Conservation (phyloP, 208 protist species). For the Trypanosoma brucei region DNA sequence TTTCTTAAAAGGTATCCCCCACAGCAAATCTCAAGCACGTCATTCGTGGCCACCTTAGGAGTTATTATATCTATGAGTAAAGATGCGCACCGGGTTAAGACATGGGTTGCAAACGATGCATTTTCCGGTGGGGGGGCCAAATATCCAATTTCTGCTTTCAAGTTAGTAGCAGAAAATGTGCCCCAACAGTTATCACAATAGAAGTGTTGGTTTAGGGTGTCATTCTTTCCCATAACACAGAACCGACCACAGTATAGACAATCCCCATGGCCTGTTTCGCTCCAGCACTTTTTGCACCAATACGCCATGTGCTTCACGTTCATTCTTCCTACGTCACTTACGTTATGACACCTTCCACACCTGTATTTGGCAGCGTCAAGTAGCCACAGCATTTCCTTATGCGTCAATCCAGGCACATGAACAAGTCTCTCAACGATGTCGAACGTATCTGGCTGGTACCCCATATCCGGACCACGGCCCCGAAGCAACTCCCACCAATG, state of each 20-base stretch:
- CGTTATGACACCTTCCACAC: constrained; percentile 68
- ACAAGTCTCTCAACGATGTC: constrained; percentile 62
- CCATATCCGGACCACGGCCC: constrained; percentile 24
- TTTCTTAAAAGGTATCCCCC: constrained; percentile 72
- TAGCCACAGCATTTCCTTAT: constrained; percentile 76
- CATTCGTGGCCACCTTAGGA: constrained; percentile 63
- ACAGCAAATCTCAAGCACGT: constrained; percentile 85
- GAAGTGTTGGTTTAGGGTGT: constrained; percentile 54
- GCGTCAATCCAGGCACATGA: constrained; percentile 52
- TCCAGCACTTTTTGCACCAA: constrained; percentile 81
- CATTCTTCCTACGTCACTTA: constrained; percentile 63
- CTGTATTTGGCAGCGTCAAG: constrained; percentile 51
- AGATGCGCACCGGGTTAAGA: constrained; percentile 66
- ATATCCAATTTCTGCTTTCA: constrained; percentile 62
- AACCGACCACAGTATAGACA: constrained; percentile 70
- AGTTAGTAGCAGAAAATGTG: constrained; percentile 58
- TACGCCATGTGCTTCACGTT: constrained; percentile 58
- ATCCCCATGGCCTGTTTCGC: constrained; percentile 76
- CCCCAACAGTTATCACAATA: constrained; percentile 84
- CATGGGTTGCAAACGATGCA: constrained; percentile 66
- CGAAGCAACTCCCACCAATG: constrained; percentile 86
- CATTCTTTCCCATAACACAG: constrained; percentile 57
- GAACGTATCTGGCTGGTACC: constrained; percentile 24
- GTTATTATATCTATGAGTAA: constrained; percentile 75
- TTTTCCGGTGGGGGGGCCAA: constrained; percentile 70